Evolutionary conservation across 1,139 yeast species (phyloP).

Genomic region (Kluyveromyces sp.): DNA sequence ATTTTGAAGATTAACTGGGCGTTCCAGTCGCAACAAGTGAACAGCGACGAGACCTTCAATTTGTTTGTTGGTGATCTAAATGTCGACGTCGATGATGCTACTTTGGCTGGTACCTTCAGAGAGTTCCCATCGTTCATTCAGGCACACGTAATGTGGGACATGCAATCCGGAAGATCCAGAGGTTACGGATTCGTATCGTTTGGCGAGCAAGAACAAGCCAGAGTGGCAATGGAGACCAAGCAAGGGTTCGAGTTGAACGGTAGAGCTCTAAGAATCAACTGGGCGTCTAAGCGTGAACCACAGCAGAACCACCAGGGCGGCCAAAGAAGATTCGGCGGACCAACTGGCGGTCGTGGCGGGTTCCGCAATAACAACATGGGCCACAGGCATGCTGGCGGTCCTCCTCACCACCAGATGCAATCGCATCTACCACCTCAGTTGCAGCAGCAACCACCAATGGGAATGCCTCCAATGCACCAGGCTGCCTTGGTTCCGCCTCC

Average conservation of each 20-base stretch:
- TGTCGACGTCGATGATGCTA: slow-evolving; percentile 75
- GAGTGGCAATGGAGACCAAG: slow-evolving; percentile 63
- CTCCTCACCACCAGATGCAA: slow-evolving; percentile 11
- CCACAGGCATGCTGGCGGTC: slow-evolving; percentile 16
- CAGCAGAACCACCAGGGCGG: slow-evolving; percentile 24
- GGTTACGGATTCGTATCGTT: slow-evolving; percentile 94
- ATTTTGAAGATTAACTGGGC: slow-evolving; percentile 76
- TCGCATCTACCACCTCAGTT: slow-evolving; percentile 10
- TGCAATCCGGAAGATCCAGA: slow-evolving; percentile 86
- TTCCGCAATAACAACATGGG: slow-evolving; percentile 19
- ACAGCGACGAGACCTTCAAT: slow-evolving; percentile 52
- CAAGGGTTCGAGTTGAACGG: slow-evolving; percentile 70
- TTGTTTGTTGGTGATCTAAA: slow-evolving; percentile 84
- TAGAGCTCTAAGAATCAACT: slow-evolving; percentile 72
- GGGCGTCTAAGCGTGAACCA: slow-evolving; percentile 75
- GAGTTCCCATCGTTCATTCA: slow-evolving; percentile 59
- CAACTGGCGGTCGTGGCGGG: slow-evolving; percentile 22
- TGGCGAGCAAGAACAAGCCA: slow-evolving; percentile 60
- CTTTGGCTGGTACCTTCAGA: slow-evolving; percentile 52
- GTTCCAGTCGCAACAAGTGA: slow-evolving; percentile 63
- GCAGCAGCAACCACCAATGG: slow-evolving; percentile 16
- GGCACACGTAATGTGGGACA: slow-evolving; percentile 97
- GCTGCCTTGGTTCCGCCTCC: slow-evolving; percentile 30
- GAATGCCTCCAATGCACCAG: slow-evolving; percentile 20
- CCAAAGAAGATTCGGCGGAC: slow-evolving; percentile 16